Evolutionary conservation across 305 asterid species (phyloP).

Genomic region (Plantago rigida): DNA sequence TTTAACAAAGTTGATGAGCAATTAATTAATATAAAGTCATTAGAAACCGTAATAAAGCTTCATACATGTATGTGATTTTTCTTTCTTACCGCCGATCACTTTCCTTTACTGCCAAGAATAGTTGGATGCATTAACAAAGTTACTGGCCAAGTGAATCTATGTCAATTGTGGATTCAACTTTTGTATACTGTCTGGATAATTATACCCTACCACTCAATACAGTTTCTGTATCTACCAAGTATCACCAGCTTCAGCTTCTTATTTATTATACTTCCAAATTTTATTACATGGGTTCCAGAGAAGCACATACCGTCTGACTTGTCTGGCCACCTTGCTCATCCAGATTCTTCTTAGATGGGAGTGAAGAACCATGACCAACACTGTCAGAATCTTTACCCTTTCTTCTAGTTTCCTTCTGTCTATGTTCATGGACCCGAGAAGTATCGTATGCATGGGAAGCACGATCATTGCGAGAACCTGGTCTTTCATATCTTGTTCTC

Average conservation of each 20-base stretch:
- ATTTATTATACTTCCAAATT: conserved; percentile 22
- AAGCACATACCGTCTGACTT: conserved; percentile 70
- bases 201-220: conserved; percentile 20
- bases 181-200: background rate
- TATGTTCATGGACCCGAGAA: conserved; percentile 51
- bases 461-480: conserved; percentile 54
- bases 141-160: too few species aligned
- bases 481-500: conserved; percentile 62
- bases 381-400: conserved; percentile 61
- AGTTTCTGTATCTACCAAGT: conserved; percentile 1
- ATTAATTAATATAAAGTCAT: conserved; percentile 3
- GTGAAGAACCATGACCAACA: conserved; percentile 44
- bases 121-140: background rate
- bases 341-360: conserved; percentile 48
- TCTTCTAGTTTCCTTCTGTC: conserved; percentile 47
- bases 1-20: conserved; percentile 5
- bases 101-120: background rate
- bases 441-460: conserved; percentile 47
- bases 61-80: background rate
- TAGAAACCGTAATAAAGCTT: conserved; percentile 8
- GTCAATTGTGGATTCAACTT: too few species aligned
- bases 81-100: background rate
- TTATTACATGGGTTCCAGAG: conserved; percentile 31
- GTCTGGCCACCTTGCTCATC: conserved; percentile 47
- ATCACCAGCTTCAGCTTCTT: conserved; percentile 24